Evolutionary conservation across 164 flowering plant species (phyloP).

Genomic region (Magnolia sinica): DNA sequence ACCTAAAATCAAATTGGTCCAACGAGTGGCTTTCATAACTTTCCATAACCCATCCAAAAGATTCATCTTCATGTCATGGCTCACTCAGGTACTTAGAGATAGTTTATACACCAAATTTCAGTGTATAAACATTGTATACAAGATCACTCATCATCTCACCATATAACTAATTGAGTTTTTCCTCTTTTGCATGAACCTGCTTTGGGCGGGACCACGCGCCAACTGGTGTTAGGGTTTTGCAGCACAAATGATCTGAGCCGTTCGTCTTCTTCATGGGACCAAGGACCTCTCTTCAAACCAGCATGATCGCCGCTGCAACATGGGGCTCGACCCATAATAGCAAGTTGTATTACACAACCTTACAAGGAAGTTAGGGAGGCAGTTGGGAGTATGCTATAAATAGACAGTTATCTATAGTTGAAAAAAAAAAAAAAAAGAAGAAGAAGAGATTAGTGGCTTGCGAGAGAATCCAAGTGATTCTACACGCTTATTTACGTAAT

Average conservation of each 20-base stretch:
- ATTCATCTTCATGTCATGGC: background rate
- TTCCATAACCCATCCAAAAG: no score
- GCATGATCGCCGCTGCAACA: conserved; percentile 35
- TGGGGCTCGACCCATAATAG: conserved; percentile 36
- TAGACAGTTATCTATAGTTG: background rate
- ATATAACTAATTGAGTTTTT: background rate
- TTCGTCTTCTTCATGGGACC: conserved; percentile 40
- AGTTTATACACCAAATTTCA: background rate
- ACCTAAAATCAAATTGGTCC: no score
- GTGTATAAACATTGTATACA: background rate
- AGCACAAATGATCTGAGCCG: conserved; percentile 31
- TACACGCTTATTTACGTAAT: no score
- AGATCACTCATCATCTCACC: background rate
- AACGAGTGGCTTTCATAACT: no score
- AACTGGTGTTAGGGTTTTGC: conserved; percentile 31
- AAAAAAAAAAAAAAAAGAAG: no score
- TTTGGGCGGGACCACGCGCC: conserved; percentile 39
- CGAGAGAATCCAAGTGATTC: no score
- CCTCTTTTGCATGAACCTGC: conserved; percentile 22
- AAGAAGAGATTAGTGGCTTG: no score
- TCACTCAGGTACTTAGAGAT: background rate
- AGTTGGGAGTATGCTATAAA: background rate
- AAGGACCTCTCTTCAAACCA: conserved; percentile 45
- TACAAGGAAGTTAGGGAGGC: background rate
- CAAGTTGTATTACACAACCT: background rate